phyloP scores from a whole-genome alignment of 257 asterid genomes.

The Solanum ossicruentum region DNA sequence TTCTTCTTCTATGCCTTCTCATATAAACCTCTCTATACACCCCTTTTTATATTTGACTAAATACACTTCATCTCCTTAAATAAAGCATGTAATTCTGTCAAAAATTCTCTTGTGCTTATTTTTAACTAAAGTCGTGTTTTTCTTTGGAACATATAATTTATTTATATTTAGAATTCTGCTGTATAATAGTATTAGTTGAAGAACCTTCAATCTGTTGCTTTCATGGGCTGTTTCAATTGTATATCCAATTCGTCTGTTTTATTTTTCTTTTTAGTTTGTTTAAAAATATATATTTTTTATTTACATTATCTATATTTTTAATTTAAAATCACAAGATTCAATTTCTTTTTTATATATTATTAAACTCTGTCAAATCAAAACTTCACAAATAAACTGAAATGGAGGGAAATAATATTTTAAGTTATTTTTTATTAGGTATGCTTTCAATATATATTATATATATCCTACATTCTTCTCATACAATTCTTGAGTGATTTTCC shows the following conservation, averaged over 20 bases:
- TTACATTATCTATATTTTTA: no score
- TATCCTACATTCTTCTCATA: neutral
- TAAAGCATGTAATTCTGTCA: slow-evolving; percentile 16
- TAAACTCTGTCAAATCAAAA: neutral
- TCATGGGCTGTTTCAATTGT: slow-evolving; percentile 1
- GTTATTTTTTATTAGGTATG: neutral
- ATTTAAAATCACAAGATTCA: no score
- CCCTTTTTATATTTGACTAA: slow-evolving; percentile 33
- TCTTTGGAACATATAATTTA: neutral
- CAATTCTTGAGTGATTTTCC: neutral
- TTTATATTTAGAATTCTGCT: neutral
- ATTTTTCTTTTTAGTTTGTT: no score
- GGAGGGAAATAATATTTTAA: neutral
- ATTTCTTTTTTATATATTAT: no score
- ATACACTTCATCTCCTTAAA: slow-evolving; percentile 29
- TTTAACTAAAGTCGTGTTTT: neutral
- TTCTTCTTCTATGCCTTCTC: slow-evolving; percentile 2
- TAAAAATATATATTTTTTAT: no score
- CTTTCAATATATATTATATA: neutral
- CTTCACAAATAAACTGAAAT: neutral
- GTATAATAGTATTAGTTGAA: neutral
- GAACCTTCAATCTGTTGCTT: neutral
- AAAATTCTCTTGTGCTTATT: neutral
- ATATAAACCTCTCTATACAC: slow-evolving; percentile 9
- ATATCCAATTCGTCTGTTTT: neutral